Evolutionary conservation across 2,329 filamentous ascomycete species (phyloP).

Genomic region (Eutypa lata): DNA sequence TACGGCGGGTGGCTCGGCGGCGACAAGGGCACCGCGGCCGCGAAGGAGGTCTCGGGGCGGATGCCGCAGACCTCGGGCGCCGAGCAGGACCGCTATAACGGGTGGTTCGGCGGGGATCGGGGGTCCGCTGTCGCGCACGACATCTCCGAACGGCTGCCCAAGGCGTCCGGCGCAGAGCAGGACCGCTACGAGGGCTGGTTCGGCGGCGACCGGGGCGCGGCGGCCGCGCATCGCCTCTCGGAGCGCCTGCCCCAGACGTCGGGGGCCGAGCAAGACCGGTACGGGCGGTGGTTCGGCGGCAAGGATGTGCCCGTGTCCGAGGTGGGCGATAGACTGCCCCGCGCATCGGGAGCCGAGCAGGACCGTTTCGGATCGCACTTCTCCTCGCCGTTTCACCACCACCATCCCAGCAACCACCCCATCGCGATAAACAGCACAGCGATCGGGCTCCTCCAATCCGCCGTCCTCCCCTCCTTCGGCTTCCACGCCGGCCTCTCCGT

Average conservation of each 20-base stretch:
- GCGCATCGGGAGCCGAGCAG: conserved; percentile 13
- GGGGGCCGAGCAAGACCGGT: conserved; percentile 22
- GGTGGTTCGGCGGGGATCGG: conserved; percentile 15
- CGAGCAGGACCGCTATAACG: conserved; percentile 11
- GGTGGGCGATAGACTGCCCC: conserved; percentile 11
- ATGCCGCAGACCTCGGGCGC: conserved; percentile 10
- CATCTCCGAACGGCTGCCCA: conserved; percentile 12
- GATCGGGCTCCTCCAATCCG: conserved; percentile 50
- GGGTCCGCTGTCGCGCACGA: conserved; percentile 13
- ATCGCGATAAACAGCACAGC: conserved; percentile 18
- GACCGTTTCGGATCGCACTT: conserved; percentile 22
- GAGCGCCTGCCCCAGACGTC: conserved; percentile 12
- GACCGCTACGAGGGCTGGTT: conserved; percentile 18
- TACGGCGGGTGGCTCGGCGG: conserved; percentile 4
- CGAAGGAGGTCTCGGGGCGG: conserved; percentile 1
- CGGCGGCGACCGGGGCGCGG: conserved; percentile 15
- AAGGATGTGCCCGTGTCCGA: conserved; percentile 7
- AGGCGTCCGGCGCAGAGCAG: conserved; percentile 15
- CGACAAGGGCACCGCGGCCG: background rate
- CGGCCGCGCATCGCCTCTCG: conserved; percentile 12
- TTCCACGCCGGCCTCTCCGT: conserved; percentile 50
- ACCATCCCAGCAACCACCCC: conserved; percentile 7
- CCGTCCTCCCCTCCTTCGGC: conserved; percentile 51
- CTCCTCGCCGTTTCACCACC: too few species aligned
- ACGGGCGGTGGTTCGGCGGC: conserved; percentile 18